Evolutionary conservation across 1,139 yeast species (phyloP), one percentile per base, ranked within the genome.

Genomic region (Groenewaldozyma auringiensis): DNA sequence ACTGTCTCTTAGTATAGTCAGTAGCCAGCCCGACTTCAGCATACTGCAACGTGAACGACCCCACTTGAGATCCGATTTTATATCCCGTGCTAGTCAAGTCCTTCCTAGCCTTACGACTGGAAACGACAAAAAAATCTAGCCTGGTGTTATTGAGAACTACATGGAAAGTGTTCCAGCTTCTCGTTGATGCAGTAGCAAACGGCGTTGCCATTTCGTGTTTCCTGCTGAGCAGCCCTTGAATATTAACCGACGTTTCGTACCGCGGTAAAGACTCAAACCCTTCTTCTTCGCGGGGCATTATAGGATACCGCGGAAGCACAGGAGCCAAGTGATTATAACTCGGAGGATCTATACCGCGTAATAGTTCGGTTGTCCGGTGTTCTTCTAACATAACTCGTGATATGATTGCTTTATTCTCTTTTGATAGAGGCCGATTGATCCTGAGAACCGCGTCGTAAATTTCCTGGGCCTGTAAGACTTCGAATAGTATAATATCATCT

Each of bases 1-100:
- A 71, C 16, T 72, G 68, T 43, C 72, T 70, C 60, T 83, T 83
- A 47, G 68, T 71, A 62, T 83, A 83, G 61, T 83, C 94, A 3
- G 73, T 64, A 0, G 92, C 92, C 18, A 81, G 66, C 0, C 94
- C 94, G 20, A 81, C 62, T 53, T 72, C 77, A 20, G 85, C 81
- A 60, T 81, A 78, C 61, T 83, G 94, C 42, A 83, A 67, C 3
- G 88, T 78, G 61, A 78, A 83, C 0, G 81, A 48, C n/a, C 47
- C 25, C 20, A 53, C 13, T 25, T 50, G 42, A 14, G 35, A 20
- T 27, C 54, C 54, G 14, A 52, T 43, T n/a, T 49, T 47, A 42
- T 54, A 55, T 17, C 39, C 42, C 34, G 42, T 41, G 18, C 35
- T 45, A 20, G 41, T 37, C 20, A 42, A 36, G 16, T 8, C 31